Evolutionary conservation across 352 stramenopile species (phyloP), one percentile per base, ranked within the genome.

Genomic region (Aphanomyces cochlioides): DNA sequence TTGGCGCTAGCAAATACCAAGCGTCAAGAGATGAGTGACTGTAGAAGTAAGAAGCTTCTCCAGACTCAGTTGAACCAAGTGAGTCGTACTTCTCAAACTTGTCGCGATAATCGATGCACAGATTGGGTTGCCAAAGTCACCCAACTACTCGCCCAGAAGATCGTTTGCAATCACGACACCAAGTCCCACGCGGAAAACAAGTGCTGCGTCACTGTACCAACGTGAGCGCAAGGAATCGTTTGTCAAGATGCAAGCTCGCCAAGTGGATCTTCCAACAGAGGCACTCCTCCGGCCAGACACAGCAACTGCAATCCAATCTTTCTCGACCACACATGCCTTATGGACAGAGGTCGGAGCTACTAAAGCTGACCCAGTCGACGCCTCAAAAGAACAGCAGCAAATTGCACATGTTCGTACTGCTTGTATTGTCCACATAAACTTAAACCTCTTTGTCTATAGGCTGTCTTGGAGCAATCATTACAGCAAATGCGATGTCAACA

Each of bases 181-280:
- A n/a, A 50, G 10, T 50, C 43, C 43, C 10, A n/a, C 43, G 43
- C 1, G 10, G 43, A 12, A n/a, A 50, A n/a, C 10, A 50, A 12
- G 43, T 12, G 10, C 10, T 0, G 43, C 43, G 50, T 58, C 50
- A 7, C 19, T 17, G 8, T 67, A 67, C 7, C 3, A 34, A 6
- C 34, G 28, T 28, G 60, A 63, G 47, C 60, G 60, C 43, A 67
- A 67, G 47, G 60, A 60, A 28, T 67, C 43, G 19, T 34, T 67
- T 4, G 47, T 60, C 5, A 39, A 63, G 19, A 63, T 67, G 28
- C 60, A 67, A 19, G 8, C 36, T 37, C 37, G 38, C 8, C 60
- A 60, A 36, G 12, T 67, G 10, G 60, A 50, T 17, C 15, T 17
- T 6, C 38, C 38, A 0, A 36, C 41, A 7, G 8, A 10, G 57